Conservation (phyloP, 2,329 filamentous ascomycete genomes). For the Mariannaea elegans region DNA sequence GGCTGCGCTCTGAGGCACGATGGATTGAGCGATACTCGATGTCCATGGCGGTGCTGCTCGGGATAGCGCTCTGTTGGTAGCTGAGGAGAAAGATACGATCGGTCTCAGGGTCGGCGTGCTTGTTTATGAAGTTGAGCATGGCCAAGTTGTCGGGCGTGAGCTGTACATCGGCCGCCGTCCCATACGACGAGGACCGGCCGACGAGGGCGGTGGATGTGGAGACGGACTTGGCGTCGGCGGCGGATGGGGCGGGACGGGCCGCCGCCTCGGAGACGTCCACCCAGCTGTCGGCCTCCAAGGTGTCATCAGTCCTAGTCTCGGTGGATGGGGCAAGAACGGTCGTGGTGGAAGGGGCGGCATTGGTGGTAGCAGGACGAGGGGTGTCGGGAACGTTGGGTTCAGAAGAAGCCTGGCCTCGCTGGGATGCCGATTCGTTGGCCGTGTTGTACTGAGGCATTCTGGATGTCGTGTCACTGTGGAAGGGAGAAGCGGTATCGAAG, state of each 20-base stretch:
- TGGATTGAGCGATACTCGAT: conserved; percentile 12
- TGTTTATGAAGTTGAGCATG: conserved; percentile 3
- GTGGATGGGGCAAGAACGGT: neutral
- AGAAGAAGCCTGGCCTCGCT: conserved; percentile 15
- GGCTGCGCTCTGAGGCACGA: conserved; percentile 23
- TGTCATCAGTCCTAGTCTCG: conserved; percentile 10
- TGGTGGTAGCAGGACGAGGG: neutral
- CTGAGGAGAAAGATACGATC: conserved; percentile 2
- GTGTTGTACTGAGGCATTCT: conserved; percentile 22
- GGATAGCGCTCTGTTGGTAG: conserved; percentile 11
- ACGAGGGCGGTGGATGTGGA: neutral
- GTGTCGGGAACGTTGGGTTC: neutral
- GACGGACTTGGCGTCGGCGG: neutral
- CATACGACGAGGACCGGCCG: neutral
- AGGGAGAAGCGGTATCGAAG: neutral
- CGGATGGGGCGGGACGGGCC: conserved; percentile 4
- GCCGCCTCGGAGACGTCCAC: conserved; percentile 1
- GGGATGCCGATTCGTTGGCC: conserved; percentile 21
- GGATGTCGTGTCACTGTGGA: conserved; percentile 2
- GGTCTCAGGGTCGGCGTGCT: neutral
- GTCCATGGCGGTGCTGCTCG: conserved; percentile 18
- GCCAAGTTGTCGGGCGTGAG: conserved; percentile 7
- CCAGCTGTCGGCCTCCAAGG: neutral
- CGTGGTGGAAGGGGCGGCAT: neutral
- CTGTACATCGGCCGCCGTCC: neutral